A percentile compares a stretch with the other conserved stretches of the same genome.
Conservation (phyloP, 352 stramenopile species). For the Pilasporangium apinafurcum region DNA sequence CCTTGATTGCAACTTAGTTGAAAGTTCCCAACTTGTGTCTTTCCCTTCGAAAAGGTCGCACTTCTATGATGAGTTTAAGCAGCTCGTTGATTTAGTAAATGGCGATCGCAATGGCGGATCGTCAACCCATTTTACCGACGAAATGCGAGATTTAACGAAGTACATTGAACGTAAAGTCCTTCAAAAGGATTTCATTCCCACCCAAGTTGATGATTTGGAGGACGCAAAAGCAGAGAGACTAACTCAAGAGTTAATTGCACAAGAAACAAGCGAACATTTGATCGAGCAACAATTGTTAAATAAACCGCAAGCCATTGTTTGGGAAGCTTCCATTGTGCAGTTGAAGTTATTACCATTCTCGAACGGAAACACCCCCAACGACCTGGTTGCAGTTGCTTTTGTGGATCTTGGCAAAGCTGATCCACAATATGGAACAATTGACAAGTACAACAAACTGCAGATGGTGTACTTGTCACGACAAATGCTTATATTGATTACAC, state of each 20-base stretch:
- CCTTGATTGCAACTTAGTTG: constrained; percentile 47
- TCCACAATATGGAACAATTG: not conserved
- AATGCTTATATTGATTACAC: constrained; percentile 12
- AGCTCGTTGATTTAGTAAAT: constrained; percentile 1
- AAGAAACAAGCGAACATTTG: constrained; percentile 13
- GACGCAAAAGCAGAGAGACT: constrained; percentile 37
- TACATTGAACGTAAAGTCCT: constrained; percentile 42
- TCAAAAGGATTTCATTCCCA: constrained; percentile 25
- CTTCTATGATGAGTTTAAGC: constrained; percentile 25
- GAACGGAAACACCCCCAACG: constrained; percentile 12
- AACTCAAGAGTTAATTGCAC: constrained; percentile 38
- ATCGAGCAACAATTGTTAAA: not conserved
- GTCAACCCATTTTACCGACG: constrained; percentile 8
- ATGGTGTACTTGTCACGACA: constrained; percentile 33
- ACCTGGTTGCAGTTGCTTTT: constrained; percentile 26
- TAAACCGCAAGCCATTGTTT: constrained; percentile 11
- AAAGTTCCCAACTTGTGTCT: constrained; percentile 48
- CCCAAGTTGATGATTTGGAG: constrained; percentile 19
- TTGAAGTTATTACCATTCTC: constrained; percentile 14
- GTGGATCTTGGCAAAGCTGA: constrained; percentile 12
- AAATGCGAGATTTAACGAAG: constrained; percentile 25
- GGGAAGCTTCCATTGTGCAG: constrained; percentile 27
- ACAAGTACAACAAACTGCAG: constrained; percentile 9
- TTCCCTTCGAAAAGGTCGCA: constrained; percentile 54
- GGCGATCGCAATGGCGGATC: constrained; percentile 10